Conservation (phyloP, 345 rosid species). For the Salix purpurea region DNA sequence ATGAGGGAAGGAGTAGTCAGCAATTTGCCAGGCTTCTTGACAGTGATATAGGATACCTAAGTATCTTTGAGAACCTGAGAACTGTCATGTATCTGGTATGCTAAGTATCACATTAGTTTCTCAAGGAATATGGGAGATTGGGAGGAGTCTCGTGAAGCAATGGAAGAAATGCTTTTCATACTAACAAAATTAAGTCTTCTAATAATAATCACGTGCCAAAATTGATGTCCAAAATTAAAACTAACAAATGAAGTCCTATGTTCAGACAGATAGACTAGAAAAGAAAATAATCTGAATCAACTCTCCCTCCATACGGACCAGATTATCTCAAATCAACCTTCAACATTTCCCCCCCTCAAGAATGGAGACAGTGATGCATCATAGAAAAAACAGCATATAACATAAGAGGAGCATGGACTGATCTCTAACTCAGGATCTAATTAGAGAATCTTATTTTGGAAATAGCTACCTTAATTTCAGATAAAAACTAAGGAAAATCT, state of each 20-base stretch:
- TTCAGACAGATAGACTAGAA: not conserved
- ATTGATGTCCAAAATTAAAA: not conserved
- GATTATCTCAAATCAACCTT: not conserved
- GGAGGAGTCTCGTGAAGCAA: not conserved
- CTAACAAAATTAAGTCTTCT: not conserved
- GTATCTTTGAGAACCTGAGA: not conserved
- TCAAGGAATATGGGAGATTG: not conserved
- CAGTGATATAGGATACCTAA: not conserved
- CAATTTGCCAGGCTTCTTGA: not conserved
- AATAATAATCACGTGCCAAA: not conserved
- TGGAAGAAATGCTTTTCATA: not conserved
- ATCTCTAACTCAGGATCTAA: not conserved
- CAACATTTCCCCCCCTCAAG: not conserved
- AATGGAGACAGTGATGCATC: not conserved
- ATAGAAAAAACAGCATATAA: not conserved
- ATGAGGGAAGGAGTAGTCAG: not conserved
- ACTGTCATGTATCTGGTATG: not conserved
- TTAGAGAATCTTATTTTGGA: not conserved
- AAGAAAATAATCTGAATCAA: not conserved
- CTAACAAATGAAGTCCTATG: not conserved
- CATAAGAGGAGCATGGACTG: not conserved
- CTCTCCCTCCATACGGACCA: not conserved
- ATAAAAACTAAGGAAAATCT: not conserved
- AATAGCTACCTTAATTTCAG: not conserved
- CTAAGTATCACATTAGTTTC: not conserved